phyloP scores from a whole-genome alignment of 2,329 filamentous ascomycete genomes.

The Microascus cirrosus region DNA sequence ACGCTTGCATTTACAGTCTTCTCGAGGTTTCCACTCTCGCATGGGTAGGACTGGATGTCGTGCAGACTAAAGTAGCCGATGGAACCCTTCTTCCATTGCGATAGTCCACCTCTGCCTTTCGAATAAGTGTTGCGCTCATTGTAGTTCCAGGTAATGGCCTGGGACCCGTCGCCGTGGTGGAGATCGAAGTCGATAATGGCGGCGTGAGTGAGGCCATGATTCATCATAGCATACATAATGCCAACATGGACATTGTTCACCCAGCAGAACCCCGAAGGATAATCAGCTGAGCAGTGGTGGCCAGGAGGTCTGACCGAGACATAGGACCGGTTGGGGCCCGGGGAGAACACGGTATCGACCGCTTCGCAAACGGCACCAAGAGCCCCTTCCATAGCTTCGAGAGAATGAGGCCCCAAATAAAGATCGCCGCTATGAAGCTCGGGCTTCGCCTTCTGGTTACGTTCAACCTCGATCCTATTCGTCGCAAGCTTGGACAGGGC shows the following conservation, averaged over 20 bases:
- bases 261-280: slow-evolving; percentile 96
- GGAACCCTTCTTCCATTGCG: slow-evolving; percentile 67
- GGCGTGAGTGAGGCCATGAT: slow-evolving; percentile 81
- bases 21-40: slow-evolving; percentile 83
- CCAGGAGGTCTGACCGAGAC: slow-evolving; percentile 88
- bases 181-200: slow-evolving; percentile 89
- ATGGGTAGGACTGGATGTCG: slow-evolving; percentile 97
- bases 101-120: slow-evolving; percentile 25
- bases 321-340: slow-evolving; percentile 66
- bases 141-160: slow-evolving; percentile 84
- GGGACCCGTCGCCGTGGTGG: slow-evolving; percentile 91
- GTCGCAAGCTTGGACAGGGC: slow-evolving; percentile 69
- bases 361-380: slow-evolving; percentile 90
- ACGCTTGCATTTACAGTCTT: slow-evolving; percentile 91
- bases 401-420: slow-evolving; percentile 78
- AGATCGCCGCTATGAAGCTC: slow-evolving; percentile 80
- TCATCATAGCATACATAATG: slow-evolving; percentile 78
- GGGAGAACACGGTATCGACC: slow-evolving; percentile 68
- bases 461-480: slow-evolving; percentile 52
- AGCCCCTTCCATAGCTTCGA: slow-evolving; percentile 80
- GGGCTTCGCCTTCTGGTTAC: slow-evolving; percentile 24
- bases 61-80: slow-evolving; percentile 96
- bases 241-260: slow-evolving; percentile 97
- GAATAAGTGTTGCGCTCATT: slow-evolving; percentile 48
- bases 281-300: slow-evolving; percentile 84